Evolutionary conservation across 2,329 filamentous ascomycete genomes (phyloP).

Genomic region (Fusarium vanettenii): DNA sequence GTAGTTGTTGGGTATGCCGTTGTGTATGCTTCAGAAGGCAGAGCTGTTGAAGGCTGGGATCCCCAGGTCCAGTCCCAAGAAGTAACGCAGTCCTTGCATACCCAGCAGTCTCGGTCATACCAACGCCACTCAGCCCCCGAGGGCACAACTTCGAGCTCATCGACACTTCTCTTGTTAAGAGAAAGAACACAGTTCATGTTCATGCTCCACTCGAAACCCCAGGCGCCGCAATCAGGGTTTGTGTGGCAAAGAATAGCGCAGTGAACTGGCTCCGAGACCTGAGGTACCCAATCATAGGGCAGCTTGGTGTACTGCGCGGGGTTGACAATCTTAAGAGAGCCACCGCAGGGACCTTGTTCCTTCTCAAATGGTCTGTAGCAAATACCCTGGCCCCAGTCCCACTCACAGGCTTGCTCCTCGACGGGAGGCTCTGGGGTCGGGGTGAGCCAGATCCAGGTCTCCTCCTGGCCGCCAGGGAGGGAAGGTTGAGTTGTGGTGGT

Average conservation of each 20-base stretch:
- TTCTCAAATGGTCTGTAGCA: background rate
- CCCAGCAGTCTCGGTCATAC: background rate
- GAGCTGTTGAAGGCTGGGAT: background rate
- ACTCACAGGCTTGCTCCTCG: background rate
- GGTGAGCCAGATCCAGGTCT: background rate
- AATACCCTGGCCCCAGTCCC: background rate
- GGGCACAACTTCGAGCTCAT: background rate
- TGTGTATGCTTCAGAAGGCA: background rate
- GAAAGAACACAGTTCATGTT: constrained; percentile 1
- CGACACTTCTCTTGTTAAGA: background rate
- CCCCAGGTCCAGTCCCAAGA: constrained; percentile 2
- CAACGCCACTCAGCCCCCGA: background rate
- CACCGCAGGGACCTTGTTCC: background rate
- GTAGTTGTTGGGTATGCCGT: background rate
- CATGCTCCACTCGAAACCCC: constrained; percentile 7
- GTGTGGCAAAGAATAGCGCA: constrained; percentile 1
- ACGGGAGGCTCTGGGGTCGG: background rate
- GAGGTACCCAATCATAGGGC: background rate
- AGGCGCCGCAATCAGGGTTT: background rate
- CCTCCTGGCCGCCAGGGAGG: background rate
- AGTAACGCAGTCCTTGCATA: background rate
- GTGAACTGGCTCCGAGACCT: background rate
- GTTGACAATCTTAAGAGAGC: background rate
- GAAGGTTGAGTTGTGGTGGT: background rate
- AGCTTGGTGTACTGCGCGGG: background rate